Percentiles rank a stretch among this genome's conserved stretches.
These are phyloP conservation scores for Paecilomyces formosus DNA, from an alignment of 2,329 filamentous ascomycete genomes.

Conservation along the genomic window DNA sequence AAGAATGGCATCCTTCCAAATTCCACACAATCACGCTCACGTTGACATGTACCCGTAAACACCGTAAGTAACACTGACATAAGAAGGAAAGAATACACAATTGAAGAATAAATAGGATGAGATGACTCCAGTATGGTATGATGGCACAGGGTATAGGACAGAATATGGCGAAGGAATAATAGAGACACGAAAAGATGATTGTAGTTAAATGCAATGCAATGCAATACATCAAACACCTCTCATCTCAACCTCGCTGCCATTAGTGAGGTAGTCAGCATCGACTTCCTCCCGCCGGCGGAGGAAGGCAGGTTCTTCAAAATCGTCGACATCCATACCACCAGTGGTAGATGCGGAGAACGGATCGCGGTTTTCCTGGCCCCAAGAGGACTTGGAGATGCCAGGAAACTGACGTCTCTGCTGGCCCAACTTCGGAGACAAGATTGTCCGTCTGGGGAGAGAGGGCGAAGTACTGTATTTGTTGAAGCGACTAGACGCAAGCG, in stretches of 20 bases:
- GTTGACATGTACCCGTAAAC: neutral
- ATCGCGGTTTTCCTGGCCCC: slow-evolving; percentile 21
- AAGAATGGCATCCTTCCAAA: neutral
- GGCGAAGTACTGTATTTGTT: neutral
- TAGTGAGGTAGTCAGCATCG: slow-evolving; percentile 18
- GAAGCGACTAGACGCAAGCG: slow-evolving; percentile 6
- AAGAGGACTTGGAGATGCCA: slow-evolving; percentile 10
- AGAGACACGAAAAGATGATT: neutral
- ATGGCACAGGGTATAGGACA: neutral
- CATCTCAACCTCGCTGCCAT: neutral
- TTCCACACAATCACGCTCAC: neutral
- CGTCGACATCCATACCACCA: slow-evolving; percentile 28
- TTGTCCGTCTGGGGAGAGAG: slow-evolving; percentile 15
- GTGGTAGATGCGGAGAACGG: slow-evolving; percentile 6
- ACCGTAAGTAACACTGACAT: neutral
- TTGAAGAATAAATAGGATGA: neutral
- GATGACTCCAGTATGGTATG: slow-evolving; percentile 1
- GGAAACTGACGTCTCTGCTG: slow-evolving; percentile 16
- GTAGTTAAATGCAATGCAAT: neutral
- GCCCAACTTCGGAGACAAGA: slow-evolving; percentile 24
- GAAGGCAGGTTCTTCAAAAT: slow-evolving; percentile 41
- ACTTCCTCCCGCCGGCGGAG: slow-evolving; percentile 35
- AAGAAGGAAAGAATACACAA: neutral
- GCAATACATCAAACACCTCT: neutral
- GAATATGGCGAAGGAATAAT: neutral